A percentile compares a stretch with the other conserved stretches of the same genome.
phyloP scores from a whole-genome alignment of 75 land plant species.

The Pseudotsuga menziesii region DNA sequence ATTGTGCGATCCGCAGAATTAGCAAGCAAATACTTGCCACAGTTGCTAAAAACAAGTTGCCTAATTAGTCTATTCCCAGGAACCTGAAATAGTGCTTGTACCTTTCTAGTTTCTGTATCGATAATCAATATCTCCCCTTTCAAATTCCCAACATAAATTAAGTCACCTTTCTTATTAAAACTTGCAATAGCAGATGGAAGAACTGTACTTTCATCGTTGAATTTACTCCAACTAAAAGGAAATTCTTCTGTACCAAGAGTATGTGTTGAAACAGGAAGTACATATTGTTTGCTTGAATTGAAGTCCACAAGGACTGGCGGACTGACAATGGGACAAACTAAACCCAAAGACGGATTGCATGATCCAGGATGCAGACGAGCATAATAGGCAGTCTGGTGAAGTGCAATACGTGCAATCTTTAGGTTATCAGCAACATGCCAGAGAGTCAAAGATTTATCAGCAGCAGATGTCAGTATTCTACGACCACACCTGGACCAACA shows the following conservation, averaged over 20 bases:
- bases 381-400: conserved; percentile 75
- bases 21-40: conserved; percentile 47
- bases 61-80: conserved; percentile 63
- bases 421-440: conserved; percentile 75
- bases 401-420: conserved; percentile 43
- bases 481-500: conserved; percentile 94
- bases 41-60: conserved; percentile 63
- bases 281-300: conserved; percentile 24
- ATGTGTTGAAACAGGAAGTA: conserved; percentile 59
- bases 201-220: conserved; percentile 35
- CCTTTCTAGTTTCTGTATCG: conserved; percentile 34
- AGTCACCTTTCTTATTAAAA: conserved; percentile 83
- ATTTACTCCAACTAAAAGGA: conserved; percentile 22
- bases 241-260: conserved; percentile 24
- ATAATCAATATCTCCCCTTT: conserved; percentile 83
- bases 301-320: conserved; percentile 87
- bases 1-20: conserved; percentile 81
- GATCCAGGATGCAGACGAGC: conserved; percentile 86
- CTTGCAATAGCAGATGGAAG: conserved; percentile 79
- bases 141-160: conserved; percentile 80
- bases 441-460: conserved; percentile 73
- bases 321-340: conserved; percentile 81
- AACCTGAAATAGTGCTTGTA: conserved; percentile 45
- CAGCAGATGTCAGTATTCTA: conserved; percentile 65
- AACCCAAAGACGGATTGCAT: conserved; percentile 52